Evolutionary conservation across 176 grass and related monocot species (phyloP), one percentile per base, ranked within the genome.

Genomic region (Hsuehochloa calcarea): DNA sequence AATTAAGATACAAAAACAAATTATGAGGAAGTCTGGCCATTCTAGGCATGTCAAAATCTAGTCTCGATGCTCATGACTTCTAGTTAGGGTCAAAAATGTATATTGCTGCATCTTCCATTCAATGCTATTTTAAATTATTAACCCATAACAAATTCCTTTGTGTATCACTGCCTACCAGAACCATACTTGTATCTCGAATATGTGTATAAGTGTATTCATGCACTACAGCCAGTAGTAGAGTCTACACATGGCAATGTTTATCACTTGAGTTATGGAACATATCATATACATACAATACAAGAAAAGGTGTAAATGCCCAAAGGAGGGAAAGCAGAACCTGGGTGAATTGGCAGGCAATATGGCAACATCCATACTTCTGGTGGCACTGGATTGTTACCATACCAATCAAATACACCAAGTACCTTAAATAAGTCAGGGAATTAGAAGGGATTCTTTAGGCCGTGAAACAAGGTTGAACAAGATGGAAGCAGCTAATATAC

Each of bases 391-490:
- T 98, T 98, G 70, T 99, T 99, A 69, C 96, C 93, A 68, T 86
- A 94, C 93, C 96, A 99, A 64, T 99, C 91, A 96, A 99, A 99
- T 58, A 96, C 88, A 79, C 96, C 93, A 82, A 99, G 91, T 72
- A 99, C 96, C 96, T 99, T 51, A 84, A 85, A 79, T 80, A 68
- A 64, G 40, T 72, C 13, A 68, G 16, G 67, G 49, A 68, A 88
- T 88, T 61, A 84, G 81, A 70, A 87, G n/a, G 49, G 45, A 10
- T 41, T 78, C 23, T 64, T 71, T 49, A 10, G 31, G 59, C 35
- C 41, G 19, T 64, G 43, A 47, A 80, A 61, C 12, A 38, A 78
- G 70, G 44, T 62, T 54, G 12, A 85, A 41, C 23, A 89, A 65
- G 25, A 85, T 77, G 76, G 50, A 82, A 77, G 29, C n/a, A 54